A percentile compares a stretch with the other conserved stretches of the same genome.
Evolutionary conservation across 2,329 filamentous ascomycete genomes (phyloP).

Genomic region (Diaporthe vaccinii): DNA sequence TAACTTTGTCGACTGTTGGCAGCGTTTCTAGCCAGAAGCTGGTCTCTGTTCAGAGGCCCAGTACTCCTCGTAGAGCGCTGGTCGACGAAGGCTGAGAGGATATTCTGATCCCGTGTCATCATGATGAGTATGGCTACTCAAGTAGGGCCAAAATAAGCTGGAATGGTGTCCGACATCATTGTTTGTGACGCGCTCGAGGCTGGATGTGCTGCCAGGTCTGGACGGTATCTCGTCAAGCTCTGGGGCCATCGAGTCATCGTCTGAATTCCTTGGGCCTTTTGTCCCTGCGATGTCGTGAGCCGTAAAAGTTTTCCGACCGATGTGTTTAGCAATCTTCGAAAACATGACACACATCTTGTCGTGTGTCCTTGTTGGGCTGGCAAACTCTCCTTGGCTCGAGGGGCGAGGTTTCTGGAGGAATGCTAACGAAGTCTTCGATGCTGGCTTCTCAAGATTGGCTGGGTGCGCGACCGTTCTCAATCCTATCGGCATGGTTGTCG

Average conservation of each 20-base stretch:
- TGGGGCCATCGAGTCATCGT: background rate
- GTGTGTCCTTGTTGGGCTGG: background rate
- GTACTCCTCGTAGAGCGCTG: slow-evolving; percentile 16
- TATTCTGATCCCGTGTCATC: background rate
- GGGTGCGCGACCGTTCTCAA: too few species aligned
- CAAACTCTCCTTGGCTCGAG: too few species aligned
- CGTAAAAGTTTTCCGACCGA: background rate
- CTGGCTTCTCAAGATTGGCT: background rate
- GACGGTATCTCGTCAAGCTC: background rate
- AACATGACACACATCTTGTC: background rate
- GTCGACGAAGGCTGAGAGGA: background rate
- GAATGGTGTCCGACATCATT: too few species aligned
- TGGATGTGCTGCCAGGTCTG: background rate
- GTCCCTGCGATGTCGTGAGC: background rate
- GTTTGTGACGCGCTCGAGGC: background rate
- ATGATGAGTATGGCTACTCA: background rate
- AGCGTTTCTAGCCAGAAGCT: too few species aligned
- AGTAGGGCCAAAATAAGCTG: background rate
- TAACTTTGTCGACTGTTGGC: too few species aligned
- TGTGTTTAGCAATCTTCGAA: background rate
- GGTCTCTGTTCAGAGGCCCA: background rate
- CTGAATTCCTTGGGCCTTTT: background rate
- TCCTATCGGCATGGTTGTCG: background rate
- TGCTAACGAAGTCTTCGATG: too few species aligned
- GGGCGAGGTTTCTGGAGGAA: too few species aligned